These are phyloP conservation scores for Fusarium papillatum DNA, from an alignment of 2,329 filamentous ascomycete species.

Conservation along the genomic window DNA sequence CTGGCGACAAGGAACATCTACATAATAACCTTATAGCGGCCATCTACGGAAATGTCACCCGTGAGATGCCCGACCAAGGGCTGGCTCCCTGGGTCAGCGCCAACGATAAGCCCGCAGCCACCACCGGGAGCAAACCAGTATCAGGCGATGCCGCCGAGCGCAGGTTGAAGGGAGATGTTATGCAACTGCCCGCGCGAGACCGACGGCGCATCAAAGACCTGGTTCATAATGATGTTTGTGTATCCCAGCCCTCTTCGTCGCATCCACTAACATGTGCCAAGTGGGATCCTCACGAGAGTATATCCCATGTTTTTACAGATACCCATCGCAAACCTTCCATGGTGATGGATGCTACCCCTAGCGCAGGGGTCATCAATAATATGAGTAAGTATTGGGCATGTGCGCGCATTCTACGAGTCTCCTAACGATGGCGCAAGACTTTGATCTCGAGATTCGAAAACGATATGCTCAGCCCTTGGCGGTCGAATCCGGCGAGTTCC, in stretches of 20 bases:
- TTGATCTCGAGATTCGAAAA: conserved; percentile 77
- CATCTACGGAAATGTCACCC: conserved; percentile 77
- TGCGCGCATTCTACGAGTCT: not conserved
- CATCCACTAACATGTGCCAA: conserved; percentile 45
- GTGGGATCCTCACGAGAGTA: conserved; percentile 68
- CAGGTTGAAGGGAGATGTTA: conserved; percentile 76
- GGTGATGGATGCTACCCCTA: conserved; percentile 73
- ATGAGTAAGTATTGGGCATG: conserved; percentile 72
- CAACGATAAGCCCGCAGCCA: conserved; percentile 74
- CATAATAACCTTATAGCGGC: conserved; percentile 78
- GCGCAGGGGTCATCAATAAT: conserved; percentile 82
- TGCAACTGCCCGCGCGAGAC: conserved; percentile 77
- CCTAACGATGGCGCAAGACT: conserved; percentile 60
- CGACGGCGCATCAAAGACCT: conserved; percentile 77
- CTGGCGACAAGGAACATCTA: conserved; percentile 72
- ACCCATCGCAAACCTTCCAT: conserved; percentile 60
- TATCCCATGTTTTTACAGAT: conserved; percentile 66
- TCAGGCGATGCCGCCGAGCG: conserved; percentile 76
- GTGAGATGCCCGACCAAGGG: conserved; percentile 77
- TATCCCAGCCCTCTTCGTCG: not conserved
- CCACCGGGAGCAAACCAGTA: conserved; percentile 71
- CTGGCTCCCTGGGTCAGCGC: conserved; percentile 80
- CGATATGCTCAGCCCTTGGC: conserved; percentile 74
- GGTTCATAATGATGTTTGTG: conserved; percentile 70
- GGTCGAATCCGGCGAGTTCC: conserved; percentile 78